Evolutionary conservation across 345 rosid species (phyloP), one percentile per base, ranked within the genome.

Genomic region (Aegle marmelos): DNA sequence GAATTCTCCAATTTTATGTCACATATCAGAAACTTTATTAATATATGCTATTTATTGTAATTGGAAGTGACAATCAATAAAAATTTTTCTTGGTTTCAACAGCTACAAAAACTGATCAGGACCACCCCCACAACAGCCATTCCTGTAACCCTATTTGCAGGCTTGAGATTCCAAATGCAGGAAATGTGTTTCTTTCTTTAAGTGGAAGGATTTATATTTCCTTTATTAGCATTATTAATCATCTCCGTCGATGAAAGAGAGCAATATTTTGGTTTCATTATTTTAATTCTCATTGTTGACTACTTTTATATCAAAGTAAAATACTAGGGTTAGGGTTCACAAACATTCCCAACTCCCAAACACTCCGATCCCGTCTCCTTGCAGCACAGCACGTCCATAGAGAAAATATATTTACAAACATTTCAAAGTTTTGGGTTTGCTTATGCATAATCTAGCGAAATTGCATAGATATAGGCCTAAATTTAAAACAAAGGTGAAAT

Each of bases 121-220:
- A 74, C 70, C 70, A 74, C 9, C 45, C 57, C 78, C 53, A 28
- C 13, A 9, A 22, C 24, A 6, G 68, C 25, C 45, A 45, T 14
- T 9, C 25, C 61, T 76, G 84, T 28, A 57, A 11, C 76, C 75
- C 68, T 50, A 56, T 77, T 70, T 45, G 45, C 41, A 68, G 78
- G 80, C 54, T 80, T 78, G 74, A 81, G 85, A 79, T 69, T 82
- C 87, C 86, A 75, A 80, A 83, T 79, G 85, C 86, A 82, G 85
- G 85, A 80, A 75, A 9, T 58, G 13, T 86, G 84, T 74, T 79
- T 61, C 84, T 82, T 86, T 25, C 88, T 67, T 65, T 63, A 83
- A 79, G 79, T 75, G 77, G 90, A 83, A 82, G 76, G 34, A 37
- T 59, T 53, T 3, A 13, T 33, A 2, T 27, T 33, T 27, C 78